Evolutionary conservation across 2,329 filamentous ascomycete species (phyloP).

Genomic region (Ascomycota sp.): DNA sequence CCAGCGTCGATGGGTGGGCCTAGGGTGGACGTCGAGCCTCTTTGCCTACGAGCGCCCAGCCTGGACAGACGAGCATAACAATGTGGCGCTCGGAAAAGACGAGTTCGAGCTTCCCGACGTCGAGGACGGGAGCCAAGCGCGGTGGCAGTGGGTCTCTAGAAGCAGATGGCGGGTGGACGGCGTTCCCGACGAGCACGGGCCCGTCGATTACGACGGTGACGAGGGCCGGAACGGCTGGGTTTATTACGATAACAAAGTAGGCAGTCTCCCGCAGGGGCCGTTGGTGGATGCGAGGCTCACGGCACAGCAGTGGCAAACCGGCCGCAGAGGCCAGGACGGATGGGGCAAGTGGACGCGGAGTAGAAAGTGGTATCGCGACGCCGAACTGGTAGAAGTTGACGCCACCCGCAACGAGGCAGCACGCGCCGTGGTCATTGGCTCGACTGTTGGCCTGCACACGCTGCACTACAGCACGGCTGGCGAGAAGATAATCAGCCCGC

Average conservation of each 20-base stretch:
- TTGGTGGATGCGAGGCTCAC: conserved; percentile 2
- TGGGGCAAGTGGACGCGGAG: conserved; percentile 90
- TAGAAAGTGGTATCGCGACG: conserved; percentile 90
- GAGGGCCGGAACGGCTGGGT: conserved; percentile 69
- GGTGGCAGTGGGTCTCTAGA: conserved; percentile 61
- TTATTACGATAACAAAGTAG: conserved; percentile 91
- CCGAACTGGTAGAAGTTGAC: conserved; percentile 68
- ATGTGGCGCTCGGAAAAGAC: conserved; percentile 55
- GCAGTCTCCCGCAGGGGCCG: conserved; percentile 2
- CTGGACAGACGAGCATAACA: conserved; percentile 94
- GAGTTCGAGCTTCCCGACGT: conserved; percentile 42
- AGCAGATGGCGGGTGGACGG: conserved; percentile 79
- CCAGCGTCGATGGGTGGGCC: conserved; percentile 79
- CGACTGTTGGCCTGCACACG: conserved; percentile 7
- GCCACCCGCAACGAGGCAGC: conserved; percentile 14
- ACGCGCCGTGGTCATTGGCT: conserved; percentile 9
- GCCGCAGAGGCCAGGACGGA: conserved; percentile 64
- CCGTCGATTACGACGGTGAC: conserved; percentile 31
- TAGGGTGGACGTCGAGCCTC: conserved; percentile 84
- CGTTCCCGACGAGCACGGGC: conserved; percentile 27
- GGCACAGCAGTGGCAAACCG: conserved; percentile 60
- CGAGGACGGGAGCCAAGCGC: conserved; percentile 35
- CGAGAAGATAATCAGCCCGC: conserved; percentile 16
- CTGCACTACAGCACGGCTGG: conserved; percentile 15
- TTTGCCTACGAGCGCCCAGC: conserved; percentile 76